A percentile compares a stretch with the other conserved stretches of the same genome.
phyloP scores from a whole-genome alignment of 2,329 filamentous ascomycete genomes.

The Apiospora rasikravindrae region DNA sequence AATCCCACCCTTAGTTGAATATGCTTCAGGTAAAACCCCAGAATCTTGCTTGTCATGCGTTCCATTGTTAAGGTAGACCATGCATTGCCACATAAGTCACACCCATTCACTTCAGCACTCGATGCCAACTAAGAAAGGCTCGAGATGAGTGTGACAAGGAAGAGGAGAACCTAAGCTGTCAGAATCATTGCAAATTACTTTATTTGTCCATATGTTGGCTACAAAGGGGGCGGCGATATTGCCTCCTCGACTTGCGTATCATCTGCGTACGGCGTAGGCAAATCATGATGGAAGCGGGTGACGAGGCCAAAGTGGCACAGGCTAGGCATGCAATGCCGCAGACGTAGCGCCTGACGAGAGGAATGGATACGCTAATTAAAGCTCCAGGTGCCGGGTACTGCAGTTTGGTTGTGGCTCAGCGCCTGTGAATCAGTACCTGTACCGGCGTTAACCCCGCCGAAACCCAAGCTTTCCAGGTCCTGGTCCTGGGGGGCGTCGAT shows the following conservation, averaged over 20 bases:
- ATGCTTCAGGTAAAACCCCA: too few relatives aligned
- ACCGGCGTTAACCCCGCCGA: background rate
- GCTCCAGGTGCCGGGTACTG: background rate
- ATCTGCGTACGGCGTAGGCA: background rate
- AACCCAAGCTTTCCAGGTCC: background rate
- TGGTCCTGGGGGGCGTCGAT: background rate
- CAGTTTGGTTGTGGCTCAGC: background rate
- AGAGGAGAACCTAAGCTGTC: too few relatives aligned
- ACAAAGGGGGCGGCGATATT: background rate
- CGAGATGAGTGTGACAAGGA: too few relatives aligned
- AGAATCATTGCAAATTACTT: too few relatives aligned
- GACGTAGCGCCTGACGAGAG: background rate
- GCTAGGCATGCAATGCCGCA: constrained; percentile 1
- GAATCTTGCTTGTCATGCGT: too few relatives aligned
- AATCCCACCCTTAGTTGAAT: too few relatives aligned
- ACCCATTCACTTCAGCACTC: too few relatives aligned
- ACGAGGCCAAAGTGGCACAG: background rate
- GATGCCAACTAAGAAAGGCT: too few relatives aligned
- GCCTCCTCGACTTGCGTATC: background rate
- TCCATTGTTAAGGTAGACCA: too few relatives aligned
- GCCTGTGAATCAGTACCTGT: background rate
- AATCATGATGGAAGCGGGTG: background rate
- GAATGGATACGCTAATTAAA: background rate
- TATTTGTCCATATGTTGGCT: background rate
- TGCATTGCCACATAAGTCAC: too few relatives aligned